Evolutionary conservation across 169 alveolate species (phyloP), one percentile per base, ranked within the genome.

Genomic region (Plasmodium yoelii): DNA sequence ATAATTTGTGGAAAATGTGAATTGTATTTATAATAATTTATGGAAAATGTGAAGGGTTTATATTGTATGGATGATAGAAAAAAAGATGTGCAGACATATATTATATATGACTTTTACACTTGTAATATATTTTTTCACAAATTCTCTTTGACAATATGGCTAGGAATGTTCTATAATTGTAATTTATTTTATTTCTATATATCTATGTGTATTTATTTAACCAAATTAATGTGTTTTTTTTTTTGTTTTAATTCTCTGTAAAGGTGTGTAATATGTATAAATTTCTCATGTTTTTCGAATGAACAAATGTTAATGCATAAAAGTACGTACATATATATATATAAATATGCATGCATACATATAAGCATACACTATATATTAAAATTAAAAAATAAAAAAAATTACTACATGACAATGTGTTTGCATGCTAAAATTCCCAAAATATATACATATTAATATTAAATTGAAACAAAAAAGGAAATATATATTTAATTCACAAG

Each of bases 61-160:
- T 28, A 5, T 71, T 39, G 39, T 65, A 39, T 39, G 46, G 8
- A 24, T 19, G 2, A 18, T 3, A 4, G 39, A 22, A 65, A 65
- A 65, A 7, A 51, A n/a, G 4, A 51, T 65, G 47, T 22, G 44
- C 39, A 57, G 13, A 67, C 28, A 55, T 26, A 71, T 34, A 13
- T 71, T 15, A 51, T 42, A 26, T 28, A 53, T 22, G 44, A 34
- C 13, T 47, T 71, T 71, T 71, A 71, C 86, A 71, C 86, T 55
- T 24, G 86, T 71, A 71, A 71, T 55, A 53, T 26, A 19, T 53
- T 71, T 44, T 28, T 22, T 53, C 7, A 34, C 44, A 53, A n/a
- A 19, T 26, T 71, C 18, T 19, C 22, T 22, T 53, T 18, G 18
- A 56, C 26, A 61, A 67, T 39, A 5, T 9, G 12, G 42, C 18